phyloP scores from a whole-genome alignment of 2,329 filamentous ascomycete species.

The Botryosphaeria dothidea region DNA sequence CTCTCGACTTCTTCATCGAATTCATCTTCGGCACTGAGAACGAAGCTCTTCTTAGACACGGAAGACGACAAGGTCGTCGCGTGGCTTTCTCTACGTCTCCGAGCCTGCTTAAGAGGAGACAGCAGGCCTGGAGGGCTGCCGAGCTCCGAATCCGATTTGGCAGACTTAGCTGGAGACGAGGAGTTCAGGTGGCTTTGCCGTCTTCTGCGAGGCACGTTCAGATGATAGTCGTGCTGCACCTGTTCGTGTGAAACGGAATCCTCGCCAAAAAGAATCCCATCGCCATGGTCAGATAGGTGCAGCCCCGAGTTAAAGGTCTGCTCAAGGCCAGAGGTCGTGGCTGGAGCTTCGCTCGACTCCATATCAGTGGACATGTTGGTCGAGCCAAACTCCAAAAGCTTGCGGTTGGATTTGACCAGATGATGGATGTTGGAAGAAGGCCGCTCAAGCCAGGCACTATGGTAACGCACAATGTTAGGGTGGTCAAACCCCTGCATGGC shows the following conservation, averaged over 20 bases:
- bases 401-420: not conserved
- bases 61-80: slow-evolving; percentile 43
- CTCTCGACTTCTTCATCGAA: slow-evolving; percentile 51
- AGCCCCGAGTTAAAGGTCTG: not conserved
- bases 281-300: slow-evolving; percentile 8
- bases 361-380: not conserved
- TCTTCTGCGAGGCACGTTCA: slow-evolving; percentile 35
- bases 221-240: not conserved
- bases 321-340: not conserved
- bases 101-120: not conserved
- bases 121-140: slow-evolving; percentile 22
- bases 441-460: slow-evolving; percentile 63
- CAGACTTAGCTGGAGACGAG: slow-evolving; percentile 1
- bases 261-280: slow-evolving; percentile 24
- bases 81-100: slow-evolving; percentile 34
- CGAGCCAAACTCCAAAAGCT: not conserved
- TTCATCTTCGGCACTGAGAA: slow-evolving; percentile 34
- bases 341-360: not conserved
- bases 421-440: not conserved
- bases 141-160: not conserved
- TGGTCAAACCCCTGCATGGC: slow-evolving; percentile 65
- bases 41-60: slow-evolving; percentile 42
- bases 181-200: slow-evolving; percentile 26
- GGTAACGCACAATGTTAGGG: slow-evolving; percentile 67
- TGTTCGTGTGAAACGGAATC: slow-evolving; percentile 22